Evolutionary conservation across 2,329 filamentous ascomycete genomes (phyloP).

Genomic region (Penicillium sp.): DNA sequence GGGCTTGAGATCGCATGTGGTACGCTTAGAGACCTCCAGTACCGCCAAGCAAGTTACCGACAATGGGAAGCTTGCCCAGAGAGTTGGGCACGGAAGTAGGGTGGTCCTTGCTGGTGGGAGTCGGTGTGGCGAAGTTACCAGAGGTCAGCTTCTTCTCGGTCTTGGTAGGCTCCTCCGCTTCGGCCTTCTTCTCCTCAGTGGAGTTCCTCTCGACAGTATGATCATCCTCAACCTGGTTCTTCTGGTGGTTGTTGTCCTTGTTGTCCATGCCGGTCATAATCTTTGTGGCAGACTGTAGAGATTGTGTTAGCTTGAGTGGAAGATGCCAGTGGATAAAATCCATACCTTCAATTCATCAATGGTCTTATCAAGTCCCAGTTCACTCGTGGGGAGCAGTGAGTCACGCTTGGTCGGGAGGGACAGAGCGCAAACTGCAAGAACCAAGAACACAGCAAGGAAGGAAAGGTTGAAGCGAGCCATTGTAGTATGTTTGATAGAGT

Average conservation of each 20-base stretch:
- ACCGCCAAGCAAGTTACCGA: conserved; percentile 24
- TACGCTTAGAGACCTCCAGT: conserved; percentile 15
- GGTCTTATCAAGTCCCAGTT: conserved; percentile 10
- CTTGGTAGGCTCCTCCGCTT: conserved; percentile 4
- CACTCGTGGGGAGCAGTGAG: neutral
- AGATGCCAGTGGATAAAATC: neutral
- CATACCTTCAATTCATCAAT: conserved; percentile 21
- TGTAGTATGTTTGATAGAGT: conserved; percentile 4
- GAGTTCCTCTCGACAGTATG: neutral
- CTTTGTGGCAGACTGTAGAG: conserved; percentile 15
- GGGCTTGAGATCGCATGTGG: neutral
- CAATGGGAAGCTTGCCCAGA: conserved; percentile 23
- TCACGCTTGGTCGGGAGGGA: conserved; percentile 30
- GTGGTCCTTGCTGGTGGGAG: conserved; percentile 13
- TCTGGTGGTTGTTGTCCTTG: conserved; percentile 8
- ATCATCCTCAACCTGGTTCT: conserved; percentile 4
- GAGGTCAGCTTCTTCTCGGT: conserved; percentile 19
- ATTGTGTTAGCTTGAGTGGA: neutral
- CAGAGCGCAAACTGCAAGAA: conserved; percentile 30
- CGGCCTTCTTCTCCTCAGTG: conserved; percentile 3
- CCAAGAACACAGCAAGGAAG: conserved; percentile 29
- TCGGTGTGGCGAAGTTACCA: conserved; percentile 23
- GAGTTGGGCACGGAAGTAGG: conserved; percentile 18
- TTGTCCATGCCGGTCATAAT: conserved; percentile 17
- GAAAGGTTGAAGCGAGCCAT: conserved; percentile 36